Conservation (phyloP, 805 yeast species). For the Candida morakotiae region DNA sequence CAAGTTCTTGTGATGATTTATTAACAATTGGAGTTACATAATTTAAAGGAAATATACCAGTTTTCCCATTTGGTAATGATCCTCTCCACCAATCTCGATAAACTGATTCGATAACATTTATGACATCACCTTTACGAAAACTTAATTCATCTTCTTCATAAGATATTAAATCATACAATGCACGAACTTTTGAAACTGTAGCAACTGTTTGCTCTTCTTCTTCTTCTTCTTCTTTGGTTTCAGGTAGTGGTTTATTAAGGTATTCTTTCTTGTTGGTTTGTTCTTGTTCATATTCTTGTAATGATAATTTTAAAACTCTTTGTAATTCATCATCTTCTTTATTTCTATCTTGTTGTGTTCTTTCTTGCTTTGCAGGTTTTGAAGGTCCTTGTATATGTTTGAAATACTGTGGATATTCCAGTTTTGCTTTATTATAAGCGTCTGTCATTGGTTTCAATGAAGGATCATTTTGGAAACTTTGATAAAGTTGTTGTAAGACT, state of each 20-base stretch:
- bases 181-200: constrained; percentile 65
- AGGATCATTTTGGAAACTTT: constrained; percentile 69
- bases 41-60: constrained; percentile 89
- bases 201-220: constrained; percentile 33
- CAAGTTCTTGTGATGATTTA: constrained; percentile 57
- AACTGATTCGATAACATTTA: constrained; percentile 80
- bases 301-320: constrained; percentile 69
- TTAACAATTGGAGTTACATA: constrained; percentile 79
- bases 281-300: constrained; percentile 53
- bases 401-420: constrained; percentile 32
- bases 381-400: constrained; percentile 34
- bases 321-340: constrained; percentile 80
- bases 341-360: constrained; percentile 40
- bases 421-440: constrained; percentile 48
- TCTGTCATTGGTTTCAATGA: constrained; percentile 67
- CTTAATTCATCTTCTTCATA: constrained; percentile 84
- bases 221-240: constrained; percentile 8
- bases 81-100: constrained; percentile 98
- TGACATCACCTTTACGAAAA: constrained; percentile 82
- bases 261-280: constrained; percentile 25
- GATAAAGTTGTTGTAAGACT: constrained; percentile 61
- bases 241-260: constrained; percentile 33
- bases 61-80: constrained; percentile 62
- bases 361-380: constrained; percentile 54
- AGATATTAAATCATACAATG: constrained; percentile 76